Evolutionary conservation across 257 asterid genomes (phyloP).

Genomic region (Solanum habrochaites): DNA sequence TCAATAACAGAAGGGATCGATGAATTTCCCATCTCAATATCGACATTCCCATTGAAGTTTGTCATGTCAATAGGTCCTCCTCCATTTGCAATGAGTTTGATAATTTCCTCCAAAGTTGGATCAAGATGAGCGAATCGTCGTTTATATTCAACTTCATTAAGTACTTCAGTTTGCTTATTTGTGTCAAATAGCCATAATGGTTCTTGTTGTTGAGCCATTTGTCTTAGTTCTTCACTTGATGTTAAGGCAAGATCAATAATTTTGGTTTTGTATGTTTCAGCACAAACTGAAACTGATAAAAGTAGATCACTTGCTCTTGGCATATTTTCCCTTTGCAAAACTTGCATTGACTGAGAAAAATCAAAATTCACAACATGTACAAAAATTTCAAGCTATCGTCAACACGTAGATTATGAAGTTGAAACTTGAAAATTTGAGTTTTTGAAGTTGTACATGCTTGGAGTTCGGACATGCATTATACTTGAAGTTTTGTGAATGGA

Average conservation of each 20-base stretch:
- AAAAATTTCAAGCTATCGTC: background rate
- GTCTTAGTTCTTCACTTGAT: conserved; percentile 35
- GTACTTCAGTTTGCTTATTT: conserved; percentile 15
- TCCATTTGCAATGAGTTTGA: conserved; percentile 20
- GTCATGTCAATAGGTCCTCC: conserved; percentile 13
- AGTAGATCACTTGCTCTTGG: conserved; percentile 39
- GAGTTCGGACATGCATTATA: background rate
- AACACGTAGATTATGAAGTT: background rate
- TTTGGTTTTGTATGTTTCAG: conserved; percentile 17
- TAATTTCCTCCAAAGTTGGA: conserved; percentile 33
- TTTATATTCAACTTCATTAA: conserved; percentile 28
- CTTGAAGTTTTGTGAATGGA: background rate
- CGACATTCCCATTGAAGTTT: conserved; percentile 2
- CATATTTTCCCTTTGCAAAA: background rate
- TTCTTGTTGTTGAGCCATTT: conserved; percentile 23
- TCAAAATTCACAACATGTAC: background rate
- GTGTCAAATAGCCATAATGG: conserved; percentile 35
- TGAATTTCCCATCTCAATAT: background rate
- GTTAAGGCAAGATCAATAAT: conserved; percentile 23
- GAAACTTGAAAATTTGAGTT: background rate
- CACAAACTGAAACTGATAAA: conserved; percentile 30
- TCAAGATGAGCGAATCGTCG: conserved; percentile 26
- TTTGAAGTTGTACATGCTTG: background rate
- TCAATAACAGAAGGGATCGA: background rate
- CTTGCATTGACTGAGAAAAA: background rate